Conservation (phyloP, 495 filamentous ascomycete species). For the Aspergillus ellipticus region DNA sequence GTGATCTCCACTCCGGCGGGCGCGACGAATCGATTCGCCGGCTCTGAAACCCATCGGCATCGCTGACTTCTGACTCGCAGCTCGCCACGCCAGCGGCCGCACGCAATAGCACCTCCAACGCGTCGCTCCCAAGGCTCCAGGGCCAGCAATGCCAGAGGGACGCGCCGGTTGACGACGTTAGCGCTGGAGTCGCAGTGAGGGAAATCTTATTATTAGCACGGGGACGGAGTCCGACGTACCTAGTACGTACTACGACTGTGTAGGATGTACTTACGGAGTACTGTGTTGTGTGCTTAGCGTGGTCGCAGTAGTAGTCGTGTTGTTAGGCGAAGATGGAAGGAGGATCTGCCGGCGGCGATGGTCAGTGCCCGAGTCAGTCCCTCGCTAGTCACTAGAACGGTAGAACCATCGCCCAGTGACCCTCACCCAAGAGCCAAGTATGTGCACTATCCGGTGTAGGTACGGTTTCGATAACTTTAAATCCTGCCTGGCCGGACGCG, state of each 20-base stretch:
- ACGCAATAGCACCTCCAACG: slow-evolving; percentile 14
- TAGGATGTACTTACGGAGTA: too few species aligned
- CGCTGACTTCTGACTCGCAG: slow-evolving; percentile 21
- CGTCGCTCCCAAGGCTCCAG: slow-evolving; percentile 6
- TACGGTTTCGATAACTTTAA: slow-evolving; percentile 13
- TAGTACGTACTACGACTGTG: not conserved
- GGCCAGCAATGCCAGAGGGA: not conserved
- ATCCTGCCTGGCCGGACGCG: slow-evolving; percentile 12
- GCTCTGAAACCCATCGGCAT: slow-evolving; percentile 9
- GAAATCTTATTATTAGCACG: slow-evolving; percentile 4
- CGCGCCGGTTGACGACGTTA: slow-evolving; percentile 6
- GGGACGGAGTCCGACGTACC: not conserved
- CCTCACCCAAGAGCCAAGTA: too few species aligned
- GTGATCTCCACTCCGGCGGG: slow-evolving; percentile 13
- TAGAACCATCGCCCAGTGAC: too few species aligned
- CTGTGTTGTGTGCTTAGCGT: too few species aligned
- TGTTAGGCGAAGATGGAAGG: not conserved
- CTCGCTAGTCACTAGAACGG: not conserved
- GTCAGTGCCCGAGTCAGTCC: slow-evolving; percentile 5
- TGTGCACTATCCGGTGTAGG: not conserved
- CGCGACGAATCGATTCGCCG: slow-evolving; percentile 13
- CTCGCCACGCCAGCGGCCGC: slow-evolving; percentile 17
- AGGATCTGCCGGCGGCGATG: not conserved
- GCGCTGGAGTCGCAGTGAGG: slow-evolving; percentile 9
- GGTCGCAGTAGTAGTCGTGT: too few species aligned